phyloP scores from a whole-genome alignment of 2,329 filamentous ascomycete genomes.

The Epichloe baconii region DNA sequence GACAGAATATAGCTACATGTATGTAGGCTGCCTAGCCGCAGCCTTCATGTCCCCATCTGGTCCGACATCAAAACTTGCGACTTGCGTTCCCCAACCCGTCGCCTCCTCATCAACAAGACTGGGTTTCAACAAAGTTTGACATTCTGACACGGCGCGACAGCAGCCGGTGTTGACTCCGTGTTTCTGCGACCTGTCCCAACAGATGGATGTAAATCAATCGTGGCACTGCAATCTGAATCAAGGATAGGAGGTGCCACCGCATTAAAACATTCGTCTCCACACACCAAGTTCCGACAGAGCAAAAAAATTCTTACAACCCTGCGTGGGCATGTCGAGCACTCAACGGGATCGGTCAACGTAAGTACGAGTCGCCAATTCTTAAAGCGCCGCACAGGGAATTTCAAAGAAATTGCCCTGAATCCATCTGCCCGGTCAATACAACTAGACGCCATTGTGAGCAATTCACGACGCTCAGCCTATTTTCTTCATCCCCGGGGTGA shows the following conservation, averaged over 20 bases:
- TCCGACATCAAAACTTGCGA: no score
- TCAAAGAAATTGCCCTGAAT: constrained; percentile 16
- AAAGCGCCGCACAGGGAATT: constrained; percentile 34
- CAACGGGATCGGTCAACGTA: constrained; percentile 49
- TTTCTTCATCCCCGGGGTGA: constrained; percentile 40
- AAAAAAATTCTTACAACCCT: not conserved
- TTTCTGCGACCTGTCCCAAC: no score
- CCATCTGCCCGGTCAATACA: constrained; percentile 47
- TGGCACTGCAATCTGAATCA: no score
- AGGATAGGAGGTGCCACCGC: no score
- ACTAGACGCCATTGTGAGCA: constrained; percentile 32
- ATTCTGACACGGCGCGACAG: no score
- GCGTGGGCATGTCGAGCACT: constrained; percentile 39
- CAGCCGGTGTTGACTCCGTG: no score
- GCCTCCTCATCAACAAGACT: not conserved
- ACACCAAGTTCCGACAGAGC: not conserved
- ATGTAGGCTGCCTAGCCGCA: no score
- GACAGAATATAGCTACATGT: no score
- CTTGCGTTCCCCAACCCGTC: not conserved
- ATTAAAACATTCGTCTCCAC: not conserved
- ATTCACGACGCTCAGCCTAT: constrained; percentile 35
- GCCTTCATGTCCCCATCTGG: no score
- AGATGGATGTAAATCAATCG: no score
- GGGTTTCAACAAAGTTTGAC: not conserved
- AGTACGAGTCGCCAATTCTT: constrained; percentile 50